phyloP scores from a whole-genome alignment of 2,329 filamentous ascomycete genomes.

The Berkeleyomyces rouxiae region DNA sequence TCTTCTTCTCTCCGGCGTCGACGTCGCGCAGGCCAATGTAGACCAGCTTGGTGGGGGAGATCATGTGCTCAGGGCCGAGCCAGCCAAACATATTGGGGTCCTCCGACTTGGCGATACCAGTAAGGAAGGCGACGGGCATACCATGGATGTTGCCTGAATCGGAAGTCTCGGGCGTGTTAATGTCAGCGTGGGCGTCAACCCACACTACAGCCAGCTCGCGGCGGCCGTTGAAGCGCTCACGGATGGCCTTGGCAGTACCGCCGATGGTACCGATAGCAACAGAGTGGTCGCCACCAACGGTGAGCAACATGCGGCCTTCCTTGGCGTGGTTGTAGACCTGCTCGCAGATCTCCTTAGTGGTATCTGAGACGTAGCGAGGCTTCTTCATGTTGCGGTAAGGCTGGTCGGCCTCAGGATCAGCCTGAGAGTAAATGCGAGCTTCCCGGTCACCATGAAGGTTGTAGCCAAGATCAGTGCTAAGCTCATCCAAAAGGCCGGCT shows the following conservation, averaged over 20 bases:
- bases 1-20: slow-evolving; percentile 83
- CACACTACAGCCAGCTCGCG: slow-evolving; percentile 89
- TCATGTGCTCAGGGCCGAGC: slow-evolving; percentile 54
- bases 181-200: slow-evolving; percentile 96
- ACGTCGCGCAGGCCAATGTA: slow-evolving; percentile 94
- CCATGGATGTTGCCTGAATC: slow-evolving; percentile 90
- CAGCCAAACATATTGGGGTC: slow-evolving; percentile 75
- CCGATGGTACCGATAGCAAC: slow-evolving; percentile 90
- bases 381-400: slow-evolving; percentile 89
- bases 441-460: slow-evolving; percentile 66
- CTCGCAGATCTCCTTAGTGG: slow-evolving; percentile 60
- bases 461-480: slow-evolving; percentile 76
- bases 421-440: slow-evolving; percentile 67
- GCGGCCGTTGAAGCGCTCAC: slow-evolving; percentile 52
- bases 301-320: slow-evolving; percentile 74
- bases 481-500: slow-evolving; percentile 67
- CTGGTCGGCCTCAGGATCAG: slow-evolving; percentile 56
- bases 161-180: slow-evolving; percentile 87
- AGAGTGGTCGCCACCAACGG: slow-evolving; percentile 87
- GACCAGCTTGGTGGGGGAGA: slow-evolving; percentile 70
- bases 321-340: slow-evolving; percentile 80
- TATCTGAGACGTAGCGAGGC: slow-evolving; percentile 67
- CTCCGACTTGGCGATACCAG: slow-evolving; percentile 64
- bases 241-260: slow-evolving; percentile 69
- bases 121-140: slow-evolving; percentile 90